Evolutionary conservation across 1,139 yeast species (phyloP).

Genomic region (Magnusiomyces tetraspermus): DNA sequence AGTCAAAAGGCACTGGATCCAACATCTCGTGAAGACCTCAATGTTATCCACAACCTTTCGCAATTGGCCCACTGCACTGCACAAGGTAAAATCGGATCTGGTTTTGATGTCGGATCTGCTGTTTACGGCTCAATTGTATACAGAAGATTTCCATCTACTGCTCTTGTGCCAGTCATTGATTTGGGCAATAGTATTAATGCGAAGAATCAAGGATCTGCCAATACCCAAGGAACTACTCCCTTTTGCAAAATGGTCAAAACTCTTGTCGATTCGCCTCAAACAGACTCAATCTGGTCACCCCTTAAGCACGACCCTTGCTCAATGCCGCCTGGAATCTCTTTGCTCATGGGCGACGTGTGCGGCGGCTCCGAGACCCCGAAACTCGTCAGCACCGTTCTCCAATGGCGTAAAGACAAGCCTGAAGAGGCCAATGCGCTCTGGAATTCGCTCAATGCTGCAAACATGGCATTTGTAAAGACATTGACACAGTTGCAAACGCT

Average conservation of each 20-base stretch:
- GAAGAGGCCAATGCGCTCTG: slow-evolving; percentile 47
- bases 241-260: slow-evolving; percentile 27
- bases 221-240: too few relatives aligned
- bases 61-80: slow-evolving; percentile 90
- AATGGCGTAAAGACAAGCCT: slow-evolving; percentile 54
- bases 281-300: slow-evolving; percentile 40
- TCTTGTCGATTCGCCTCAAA: slow-evolving; percentile 34
- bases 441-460: slow-evolving; percentile 46
- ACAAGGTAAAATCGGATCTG: slow-evolving; percentile 91
- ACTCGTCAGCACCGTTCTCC: slow-evolving; percentile 63
- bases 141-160: slow-evolving; percentile 45
- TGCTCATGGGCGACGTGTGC: slow-evolving; percentile 86
- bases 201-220: slow-evolving; percentile 1
- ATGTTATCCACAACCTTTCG: slow-evolving; percentile 62
- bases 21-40: slow-evolving; percentile 3
- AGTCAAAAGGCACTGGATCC: neutral
- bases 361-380: slow-evolving; percentile 95
- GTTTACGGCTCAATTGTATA: slow-evolving; percentile 82
- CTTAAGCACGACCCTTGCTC: slow-evolving; percentile 44
- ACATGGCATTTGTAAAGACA: slow-evolving; percentile 45
- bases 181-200: slow-evolving; percentile 2
- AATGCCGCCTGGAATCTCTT: slow-evolving; percentile 56
- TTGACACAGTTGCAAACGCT: slow-evolving; percentile 37
- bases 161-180: slow-evolving; percentile 3
- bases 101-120: slow-evolving; percentile 95